Conservation (phyloP, 495 filamentous ascomycete genomes). For the Daldinia grandis region DNA sequence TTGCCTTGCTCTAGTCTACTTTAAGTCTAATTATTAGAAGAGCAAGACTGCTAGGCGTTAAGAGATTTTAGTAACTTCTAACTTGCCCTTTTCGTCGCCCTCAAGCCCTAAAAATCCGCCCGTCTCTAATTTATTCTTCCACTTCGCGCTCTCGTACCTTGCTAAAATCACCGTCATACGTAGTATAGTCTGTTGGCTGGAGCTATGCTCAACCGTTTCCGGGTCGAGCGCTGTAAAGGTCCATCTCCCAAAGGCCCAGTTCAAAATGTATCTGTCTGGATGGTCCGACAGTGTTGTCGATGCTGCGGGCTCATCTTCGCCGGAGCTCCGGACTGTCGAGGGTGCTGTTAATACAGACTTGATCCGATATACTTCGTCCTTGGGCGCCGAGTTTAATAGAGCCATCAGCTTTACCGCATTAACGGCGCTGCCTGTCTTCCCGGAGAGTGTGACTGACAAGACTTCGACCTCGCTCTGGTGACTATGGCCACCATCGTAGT, state of each 20-base stretch:
- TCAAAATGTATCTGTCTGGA: constrained; percentile 75
- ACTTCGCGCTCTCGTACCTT: constrained; percentile 83
- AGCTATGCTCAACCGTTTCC: constrained; percentile 55
- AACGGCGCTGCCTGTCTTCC: constrained; percentile 53
- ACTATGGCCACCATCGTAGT: constrained; percentile 51
- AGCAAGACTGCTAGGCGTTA: constrained; percentile 25
- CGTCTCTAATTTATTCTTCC: constrained; percentile 82
- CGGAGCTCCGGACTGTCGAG: constrained; percentile 65
- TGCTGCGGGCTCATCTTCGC: constrained; percentile 52
- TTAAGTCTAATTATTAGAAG: not conserved
- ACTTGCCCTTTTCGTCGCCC: constrained; percentile 46
- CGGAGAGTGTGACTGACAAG: constrained; percentile 72
- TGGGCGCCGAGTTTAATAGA: constrained; percentile 74
- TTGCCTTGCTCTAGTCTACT: constrained; percentile 9
- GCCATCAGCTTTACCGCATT: constrained; percentile 70
- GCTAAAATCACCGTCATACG: constrained; percentile 88
- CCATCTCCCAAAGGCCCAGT: constrained; percentile 98
- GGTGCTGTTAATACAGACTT: constrained; percentile 80
- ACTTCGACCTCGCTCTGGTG: constrained; percentile 93
- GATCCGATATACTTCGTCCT: constrained; percentile 94
- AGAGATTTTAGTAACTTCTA: constrained; percentile 56
- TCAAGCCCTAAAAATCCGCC: constrained; percentile 65
- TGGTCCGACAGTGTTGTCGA: constrained; percentile 14
- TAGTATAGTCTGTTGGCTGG: constrained; percentile 60
- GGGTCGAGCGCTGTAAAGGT: constrained; percentile 73